These are phyloP conservation scores for Chaetomium sp. DNA, from an alignment of 2,329 filamentous ascomycete species.

Conservation along the genomic window DNA sequence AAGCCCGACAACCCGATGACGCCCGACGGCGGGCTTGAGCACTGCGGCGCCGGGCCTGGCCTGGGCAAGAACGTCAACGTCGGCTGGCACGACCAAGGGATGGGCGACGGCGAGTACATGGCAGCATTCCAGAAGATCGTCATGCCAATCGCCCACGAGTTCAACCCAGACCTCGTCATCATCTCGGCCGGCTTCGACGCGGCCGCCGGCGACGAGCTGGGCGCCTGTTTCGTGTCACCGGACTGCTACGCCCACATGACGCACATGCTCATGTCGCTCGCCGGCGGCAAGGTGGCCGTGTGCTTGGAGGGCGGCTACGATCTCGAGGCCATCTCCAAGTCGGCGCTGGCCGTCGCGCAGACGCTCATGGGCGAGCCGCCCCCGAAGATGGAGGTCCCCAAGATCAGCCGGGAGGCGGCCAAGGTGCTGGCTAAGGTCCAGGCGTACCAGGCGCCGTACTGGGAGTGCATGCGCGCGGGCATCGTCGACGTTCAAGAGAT, in stretches of 20 bases:
- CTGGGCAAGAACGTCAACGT: slow-evolving; percentile 68
- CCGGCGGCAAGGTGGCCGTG: slow-evolving; percentile 84
- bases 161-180: slow-evolving; percentile 91
- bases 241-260: slow-evolving; percentile 97
- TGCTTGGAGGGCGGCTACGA: slow-evolving; percentile 97
- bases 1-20: slow-evolving; percentile 58
- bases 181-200: slow-evolving; percentile 96
- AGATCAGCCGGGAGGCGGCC: slow-evolving; percentile 60
- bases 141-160: slow-evolving; percentile 94
- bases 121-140: slow-evolving; percentile 94
- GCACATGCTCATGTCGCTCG: slow-evolving; percentile 96
- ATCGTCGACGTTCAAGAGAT: slow-evolving; percentile 57
- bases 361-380: slow-evolving; percentile 97
- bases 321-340: slow-evolving; percentile 86
- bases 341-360: slow-evolving; percentile 84
- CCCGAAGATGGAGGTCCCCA: slow-evolving; percentile 58
- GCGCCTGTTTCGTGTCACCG: slow-evolving; percentile 89
- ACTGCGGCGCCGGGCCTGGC: slow-evolving; percentile 58
- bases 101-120: slow-evolving; percentile 97
- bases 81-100: slow-evolving; percentile 69
- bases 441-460: slow-evolving; percentile 68
- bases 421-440: slow-evolving; percentile 61
- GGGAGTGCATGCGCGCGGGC: slow-evolving; percentile 82
- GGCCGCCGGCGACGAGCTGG: slow-evolving; percentile 87
- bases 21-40: slow-evolving; percentile 63